Base-by-base conservation (phyloP, 2,329 filamentous ascomycete genomes). In the Claviceps humidiphila region DNA sequence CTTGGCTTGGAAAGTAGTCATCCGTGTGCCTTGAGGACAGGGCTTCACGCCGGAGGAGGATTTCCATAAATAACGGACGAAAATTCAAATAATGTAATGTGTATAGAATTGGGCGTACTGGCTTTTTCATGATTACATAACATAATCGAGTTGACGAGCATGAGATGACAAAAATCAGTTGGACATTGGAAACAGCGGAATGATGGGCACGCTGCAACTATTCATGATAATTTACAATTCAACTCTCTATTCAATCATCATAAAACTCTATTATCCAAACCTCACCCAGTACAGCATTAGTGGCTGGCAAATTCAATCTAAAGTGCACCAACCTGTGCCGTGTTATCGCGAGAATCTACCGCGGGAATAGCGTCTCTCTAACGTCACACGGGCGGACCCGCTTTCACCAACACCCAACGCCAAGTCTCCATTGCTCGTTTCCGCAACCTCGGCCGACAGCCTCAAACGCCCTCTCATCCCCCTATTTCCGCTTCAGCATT, bases 1-100 rank as follows among this genome's bases (percentile, higher is more conserved):
- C 3, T 63, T 89, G 53, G 82, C 80, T 2, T 82, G 87, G 72
- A 78, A 77, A 58, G 76, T 88, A 26, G 74, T 88, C n/a, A 75
- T 82, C 30, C 69, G 79, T 50, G 74, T 82, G 24, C 76, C 78
- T 47, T 47, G 26, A 47, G 26, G 43, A n/a, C 14, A 4, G 40
- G 5, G 7, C 40, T 11, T 5, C 16, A 42, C 17, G n/a, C 8
- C 16, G 42, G 2, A 6, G 20, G 13, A 20, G 42, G 16, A 14
- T 14, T 26, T 24, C 22, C 3, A 16, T 3, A 7, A 14, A 20
- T 22, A 14, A 9, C 13, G 11, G 22, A 11, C 2, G 13, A 13
- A 43, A 9, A 22, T 9, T 22, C 4, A 1, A 24, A 44, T 44
- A 2, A 26, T 24, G 24, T 44, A 16, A 44, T 26, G 3, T 24